These are phyloP conservation scores for Brachypodium distachyon DNA, from an alignment of 202 grass and related monocot genomes.

Conservation along the genomic window DNA sequence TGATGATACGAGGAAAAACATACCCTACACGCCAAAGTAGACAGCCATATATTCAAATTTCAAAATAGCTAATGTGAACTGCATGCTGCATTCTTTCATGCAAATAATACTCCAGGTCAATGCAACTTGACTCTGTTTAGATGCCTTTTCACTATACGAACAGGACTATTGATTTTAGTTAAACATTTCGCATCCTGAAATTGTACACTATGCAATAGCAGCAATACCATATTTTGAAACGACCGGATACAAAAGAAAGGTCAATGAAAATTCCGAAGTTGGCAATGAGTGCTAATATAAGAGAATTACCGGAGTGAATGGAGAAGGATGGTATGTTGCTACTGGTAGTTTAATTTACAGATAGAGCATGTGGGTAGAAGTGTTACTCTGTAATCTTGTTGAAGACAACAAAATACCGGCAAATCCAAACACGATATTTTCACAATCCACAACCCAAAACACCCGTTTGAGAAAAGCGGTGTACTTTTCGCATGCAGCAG, in stretches of 20 bases:
- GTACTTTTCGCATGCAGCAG: neutral
- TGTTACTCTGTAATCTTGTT: no score
- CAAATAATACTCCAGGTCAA: neutral
- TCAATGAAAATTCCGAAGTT: neutral
- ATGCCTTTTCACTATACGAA: neutral
- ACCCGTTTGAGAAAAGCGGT: no score
- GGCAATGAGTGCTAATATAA: no score
- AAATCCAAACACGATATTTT: no score
- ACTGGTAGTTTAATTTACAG: no score
- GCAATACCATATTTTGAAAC: neutral
- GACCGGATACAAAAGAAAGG: neutral
- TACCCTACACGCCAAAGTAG: conserved; percentile 8
- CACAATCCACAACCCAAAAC: no score
- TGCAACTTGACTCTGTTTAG: neutral
- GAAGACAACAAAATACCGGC: no score
- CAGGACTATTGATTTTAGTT: neutral
- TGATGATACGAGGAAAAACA: neutral
- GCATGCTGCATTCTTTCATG: neutral
- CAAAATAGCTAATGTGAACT: neutral
- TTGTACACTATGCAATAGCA: neutral
- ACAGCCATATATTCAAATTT: neutral
- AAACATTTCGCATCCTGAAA: neutral
- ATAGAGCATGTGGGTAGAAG: no score
- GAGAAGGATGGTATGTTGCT: no score
- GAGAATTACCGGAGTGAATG: no score